Evolutionary conservation across 2,329 filamentous ascomycete species (phyloP).

Genomic region (Lecanicillium sp.): DNA sequence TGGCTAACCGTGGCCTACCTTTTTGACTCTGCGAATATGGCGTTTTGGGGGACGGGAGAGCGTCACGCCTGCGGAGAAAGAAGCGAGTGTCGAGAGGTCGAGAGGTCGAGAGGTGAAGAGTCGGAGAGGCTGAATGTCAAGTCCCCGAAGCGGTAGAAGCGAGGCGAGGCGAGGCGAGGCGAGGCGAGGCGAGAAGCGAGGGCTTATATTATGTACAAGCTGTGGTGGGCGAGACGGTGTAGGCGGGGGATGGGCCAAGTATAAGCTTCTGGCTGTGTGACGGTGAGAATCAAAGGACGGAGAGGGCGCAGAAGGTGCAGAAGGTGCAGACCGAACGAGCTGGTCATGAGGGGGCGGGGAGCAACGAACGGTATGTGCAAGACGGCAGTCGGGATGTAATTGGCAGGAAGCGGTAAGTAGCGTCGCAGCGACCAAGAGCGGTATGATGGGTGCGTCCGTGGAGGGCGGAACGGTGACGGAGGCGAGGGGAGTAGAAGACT

Average conservation of each 20-base stretch:
- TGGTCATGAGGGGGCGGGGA: too few relatives aligned
- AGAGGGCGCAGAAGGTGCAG: neutral
- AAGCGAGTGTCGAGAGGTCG: neutral
- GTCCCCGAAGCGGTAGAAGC: too few relatives aligned
- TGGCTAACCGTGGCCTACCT: too few relatives aligned
- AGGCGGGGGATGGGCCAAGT: too few relatives aligned
- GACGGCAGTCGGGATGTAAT: neutral
- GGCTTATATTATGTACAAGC: too few relatives aligned
- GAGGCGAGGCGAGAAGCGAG: too few relatives aligned
- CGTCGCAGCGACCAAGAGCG: neutral
- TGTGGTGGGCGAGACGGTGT: too few relatives aligned
- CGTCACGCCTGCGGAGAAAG: neutral
- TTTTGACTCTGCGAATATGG: neutral
- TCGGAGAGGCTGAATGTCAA: too few relatives aligned
- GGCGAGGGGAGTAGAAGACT: neutral
- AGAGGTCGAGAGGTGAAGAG: neutral
- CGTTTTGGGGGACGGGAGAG: neutral
- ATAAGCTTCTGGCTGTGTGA: too few relatives aligned
- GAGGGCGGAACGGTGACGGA: neutral
- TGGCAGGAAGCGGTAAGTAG: constrained; percentile 1
- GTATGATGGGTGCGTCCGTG: neutral
- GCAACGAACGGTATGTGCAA: neutral
- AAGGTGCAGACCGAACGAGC: too few relatives aligned
- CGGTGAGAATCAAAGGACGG: constrained; percentile 6
- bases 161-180: too few relatives aligned